Evolutionary conservation across 768 basidiomycete species (phyloP).

Genomic region (Phylloporus sp.): DNA sequence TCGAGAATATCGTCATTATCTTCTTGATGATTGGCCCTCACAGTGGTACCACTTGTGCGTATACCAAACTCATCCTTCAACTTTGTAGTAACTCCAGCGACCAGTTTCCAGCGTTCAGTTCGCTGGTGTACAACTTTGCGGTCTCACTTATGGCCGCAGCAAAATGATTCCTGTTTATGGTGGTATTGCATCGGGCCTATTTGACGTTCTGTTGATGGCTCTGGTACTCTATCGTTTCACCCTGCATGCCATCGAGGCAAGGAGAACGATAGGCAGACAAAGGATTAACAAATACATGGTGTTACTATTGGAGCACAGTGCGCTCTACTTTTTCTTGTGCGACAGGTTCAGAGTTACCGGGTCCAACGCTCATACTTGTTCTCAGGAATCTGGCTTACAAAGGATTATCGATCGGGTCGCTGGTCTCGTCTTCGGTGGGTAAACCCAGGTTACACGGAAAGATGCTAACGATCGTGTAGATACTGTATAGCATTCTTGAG

Average conservation of each 20-base stretch:
- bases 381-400: constrained; percentile 2
- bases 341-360: not conserved
- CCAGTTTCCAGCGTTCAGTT: not conserved
- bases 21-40: not conserved
- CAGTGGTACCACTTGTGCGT: constrained; percentile 1
- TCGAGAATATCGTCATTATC: not conserved
- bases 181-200: not conserved
- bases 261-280: not conserved
- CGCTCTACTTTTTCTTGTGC: constrained; percentile 12
- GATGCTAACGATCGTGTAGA: not conserved
- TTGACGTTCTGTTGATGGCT: constrained; percentile 6
- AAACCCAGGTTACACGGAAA: not conserved
- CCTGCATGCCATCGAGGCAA: constrained; percentile 2
- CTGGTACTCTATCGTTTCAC: constrained; percentile 9
- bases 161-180: not conserved
- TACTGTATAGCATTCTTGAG: not conserved
- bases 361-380: not conserved
- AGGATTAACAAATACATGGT: constrained; percentile 9
- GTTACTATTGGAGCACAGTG: constrained; percentile 7
- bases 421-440: not conserved
- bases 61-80: not conserved
- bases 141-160: not conserved
- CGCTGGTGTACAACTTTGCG: not conserved
- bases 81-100: not conserved
- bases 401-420: not conserved